phyloP scores from a whole-genome alignment of 1,284 basidiomycete species.

The Rhodotorula sp. region DNA sequence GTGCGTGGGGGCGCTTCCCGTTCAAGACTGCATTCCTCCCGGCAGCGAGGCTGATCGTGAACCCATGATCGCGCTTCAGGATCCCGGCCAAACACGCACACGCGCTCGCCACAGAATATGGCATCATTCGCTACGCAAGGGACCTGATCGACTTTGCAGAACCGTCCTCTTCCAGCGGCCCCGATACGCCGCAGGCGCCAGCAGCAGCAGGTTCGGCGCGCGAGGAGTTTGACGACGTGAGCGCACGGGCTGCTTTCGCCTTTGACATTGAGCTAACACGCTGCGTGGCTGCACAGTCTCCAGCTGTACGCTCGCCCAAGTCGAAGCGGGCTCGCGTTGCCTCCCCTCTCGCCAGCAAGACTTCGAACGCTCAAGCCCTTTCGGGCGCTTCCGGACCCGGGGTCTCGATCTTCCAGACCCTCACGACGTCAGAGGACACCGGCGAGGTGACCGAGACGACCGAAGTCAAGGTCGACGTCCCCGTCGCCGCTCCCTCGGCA shows the following conservation, averaged over 20 bases:
- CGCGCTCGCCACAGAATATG: slow-evolving; percentile 42
- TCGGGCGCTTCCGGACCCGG: slow-evolving; percentile 37
- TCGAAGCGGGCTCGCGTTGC: slow-evolving; percentile 37
- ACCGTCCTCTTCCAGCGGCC: neutral
- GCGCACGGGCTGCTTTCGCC: neutral
- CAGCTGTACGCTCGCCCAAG: slow-evolving; percentile 33
- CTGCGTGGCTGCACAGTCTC: slow-evolving; percentile 12
- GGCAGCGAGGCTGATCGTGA: no score
- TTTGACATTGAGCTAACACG: fast-evolving
- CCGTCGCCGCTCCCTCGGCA: slow-evolving; percentile 21
- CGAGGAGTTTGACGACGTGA: slow-evolving; percentile 23
- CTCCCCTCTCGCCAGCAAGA: slow-evolving; percentile 27
- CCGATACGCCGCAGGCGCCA: slow-evolving; percentile 3
- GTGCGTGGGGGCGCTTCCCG: slow-evolving; percentile 16
- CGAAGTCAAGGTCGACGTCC: slow-evolving; percentile 41
- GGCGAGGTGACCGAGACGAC: slow-evolving; percentile 40
- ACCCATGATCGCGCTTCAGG: slow-evolving; percentile 18
- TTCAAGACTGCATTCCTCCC: no score
- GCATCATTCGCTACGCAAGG: slow-evolving; percentile 36
- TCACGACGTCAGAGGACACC: slow-evolving; percentile 13
- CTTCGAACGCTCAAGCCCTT: slow-evolving; percentile 10
- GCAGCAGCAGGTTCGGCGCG: neutral
- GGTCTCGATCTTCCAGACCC: slow-evolving; percentile 44
- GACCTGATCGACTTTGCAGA: slow-evolving; percentile 36
- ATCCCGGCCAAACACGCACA: slow-evolving; percentile 37